Evolutionary conservation across 352 stramenopile species (phyloP).

Genomic region (Phytophthora meadii): DNA sequence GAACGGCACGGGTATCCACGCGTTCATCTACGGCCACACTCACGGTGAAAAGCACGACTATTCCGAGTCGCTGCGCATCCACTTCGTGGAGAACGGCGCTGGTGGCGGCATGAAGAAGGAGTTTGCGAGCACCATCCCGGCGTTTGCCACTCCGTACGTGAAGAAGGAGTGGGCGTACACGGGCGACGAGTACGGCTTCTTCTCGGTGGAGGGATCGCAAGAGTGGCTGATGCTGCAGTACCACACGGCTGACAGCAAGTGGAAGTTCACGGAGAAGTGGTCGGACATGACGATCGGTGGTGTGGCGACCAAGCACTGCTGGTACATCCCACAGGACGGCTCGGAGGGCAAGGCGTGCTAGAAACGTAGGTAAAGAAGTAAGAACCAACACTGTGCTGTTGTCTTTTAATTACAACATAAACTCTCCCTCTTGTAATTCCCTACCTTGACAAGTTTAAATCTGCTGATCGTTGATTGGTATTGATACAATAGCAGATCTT

Average conservation of each 20-base stretch:
- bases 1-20: slow-evolving; percentile 9
- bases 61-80: slow-evolving; percentile 13
- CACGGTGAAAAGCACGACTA: slow-evolving; percentile 18
- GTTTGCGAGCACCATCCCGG: slow-evolving; percentile 14
- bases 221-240: slow-evolving; percentile 32
- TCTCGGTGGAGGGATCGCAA: slow-evolving; percentile 18
- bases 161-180: slow-evolving; percentile 20
- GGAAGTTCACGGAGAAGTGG: slow-evolving; percentile 12
- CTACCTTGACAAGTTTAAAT: too few species aligned
- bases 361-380: neutral
- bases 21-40: slow-evolving; percentile 22
- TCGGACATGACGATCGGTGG: slow-evolving; percentile 14
- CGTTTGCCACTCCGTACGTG: slow-evolving; percentile 3
- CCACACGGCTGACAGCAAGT: slow-evolving; percentile 19
- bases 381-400: too few species aligned
- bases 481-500: too few species aligned
- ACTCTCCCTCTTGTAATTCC: too few species aligned
- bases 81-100: slow-evolving; percentile 29
- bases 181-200: slow-evolving; percentile 22
- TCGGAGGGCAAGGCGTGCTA: slow-evolving; percentile 19
- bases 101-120: slow-evolving; percentile 24
- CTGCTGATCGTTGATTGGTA: too few species aligned
- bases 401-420: too few species aligned
- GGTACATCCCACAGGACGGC: slow-evolving; percentile 26
- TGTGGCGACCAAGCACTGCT: slow-evolving; percentile 26